Evolutionary conservation across 371 early-diverging fungal species (phyloP), one percentile per base, ranked within the genome.

Genomic region (Massospora cicadina): DNA sequence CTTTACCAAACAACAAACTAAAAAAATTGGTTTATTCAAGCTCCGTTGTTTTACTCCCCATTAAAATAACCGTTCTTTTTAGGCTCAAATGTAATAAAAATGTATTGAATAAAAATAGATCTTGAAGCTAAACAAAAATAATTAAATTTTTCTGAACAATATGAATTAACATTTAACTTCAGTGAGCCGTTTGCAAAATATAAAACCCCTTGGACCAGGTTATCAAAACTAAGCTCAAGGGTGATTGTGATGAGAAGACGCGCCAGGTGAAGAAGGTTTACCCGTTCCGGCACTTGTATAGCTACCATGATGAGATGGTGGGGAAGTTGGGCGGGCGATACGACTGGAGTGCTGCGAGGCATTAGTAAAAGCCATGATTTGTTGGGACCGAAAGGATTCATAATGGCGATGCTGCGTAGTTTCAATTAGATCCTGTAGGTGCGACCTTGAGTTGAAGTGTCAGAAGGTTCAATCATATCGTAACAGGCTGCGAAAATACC

Each of bases 371-470:
- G 93, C 90, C 65, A 90, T 71, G 55, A 90, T 73, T 74, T 90
- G 90, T 70, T 85, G 80, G 31, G 90, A 84, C 62, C 95, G 83
- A 87, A 91, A 95, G n/a, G 85, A 79, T 74, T 91, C 92, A 71
- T 91, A 91, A 70, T 90, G 91, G 65, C 86, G 81, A 70, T 85
- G 81, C 21, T 87, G 81, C 10, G 92, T 91, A 58, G 88, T 87
- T 70, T 91, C 92, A 66, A 90, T 82, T 67, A 90, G 76, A 65
- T 89, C 89, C 68, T 87, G 87, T 60, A 91, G 76, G 61, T 91
- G 90, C 25, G 92, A 88, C 67, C 79, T 66, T 54, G 27, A 43
- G 3, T 27, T 2, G 65, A 32, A 24, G 28, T 54, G 10, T 28
- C 21, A 30, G n/a, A 32, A 24, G 29, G n/a, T 23, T 10, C n/a